These are phyloP conservation scores for Aspergillus spinulosporus DNA, from an alignment of 2,329 filamentous ascomycete genomes.

Conservation along the genomic window DNA sequence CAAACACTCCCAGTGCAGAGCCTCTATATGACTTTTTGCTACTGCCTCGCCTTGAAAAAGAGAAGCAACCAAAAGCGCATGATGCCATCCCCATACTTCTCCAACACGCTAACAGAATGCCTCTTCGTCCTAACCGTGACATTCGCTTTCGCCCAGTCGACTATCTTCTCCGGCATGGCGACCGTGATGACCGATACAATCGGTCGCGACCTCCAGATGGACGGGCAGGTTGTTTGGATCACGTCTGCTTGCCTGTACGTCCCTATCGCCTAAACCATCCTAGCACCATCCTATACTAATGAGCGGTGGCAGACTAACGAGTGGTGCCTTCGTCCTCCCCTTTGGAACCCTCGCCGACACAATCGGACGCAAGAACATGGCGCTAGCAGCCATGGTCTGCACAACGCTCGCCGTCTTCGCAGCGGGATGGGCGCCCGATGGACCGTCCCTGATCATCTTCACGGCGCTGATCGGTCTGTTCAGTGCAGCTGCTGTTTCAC, in stretches of 20 bases:
- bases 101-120: constrained; percentile 61
- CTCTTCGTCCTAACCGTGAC: constrained; percentile 67
- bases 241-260: constrained; percentile 54
- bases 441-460: constrained; percentile 62
- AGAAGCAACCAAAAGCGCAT: too few species aligned
- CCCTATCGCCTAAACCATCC: not conserved
- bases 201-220: constrained; percentile 60
- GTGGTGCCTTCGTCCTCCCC: constrained; percentile 65
- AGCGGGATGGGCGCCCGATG: constrained; percentile 60
- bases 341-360: constrained; percentile 67
- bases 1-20: too few species aligned
- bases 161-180: constrained; percentile 60
- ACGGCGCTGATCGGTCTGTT: constrained; percentile 65
- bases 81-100: constrained; percentile 46
- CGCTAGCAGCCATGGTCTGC: constrained; percentile 60
- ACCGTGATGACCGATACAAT: constrained; percentile 65
- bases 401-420: constrained; percentile 60
- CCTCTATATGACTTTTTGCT: too few species aligned
- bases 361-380: constrained; percentile 63
- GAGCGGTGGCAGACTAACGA: constrained; percentile 51
- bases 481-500: constrained; percentile 63
- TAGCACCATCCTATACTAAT: not conserved
- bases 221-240: constrained; percentile 70
- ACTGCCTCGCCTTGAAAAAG: too few species aligned
- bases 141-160: constrained; percentile 64